A percentile compares a stretch with the other conserved stretches of the same genome.
phyloP scores from a whole-genome alignment of 306 rosid species.

The Citrullus mucosospermus region DNA sequence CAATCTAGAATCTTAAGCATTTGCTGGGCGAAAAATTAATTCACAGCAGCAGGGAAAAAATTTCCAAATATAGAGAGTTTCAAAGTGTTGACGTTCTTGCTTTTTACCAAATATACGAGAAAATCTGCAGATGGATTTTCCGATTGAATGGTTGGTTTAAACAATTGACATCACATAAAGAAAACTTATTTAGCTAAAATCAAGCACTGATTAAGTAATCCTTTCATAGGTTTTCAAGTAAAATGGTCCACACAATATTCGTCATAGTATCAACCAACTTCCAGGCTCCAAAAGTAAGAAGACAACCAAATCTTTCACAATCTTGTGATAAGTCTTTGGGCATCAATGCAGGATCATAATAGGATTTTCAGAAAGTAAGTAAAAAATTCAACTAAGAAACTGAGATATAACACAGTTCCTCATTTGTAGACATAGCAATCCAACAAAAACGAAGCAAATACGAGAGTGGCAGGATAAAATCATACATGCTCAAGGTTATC shows the following conservation, averaged over 20 bases:
- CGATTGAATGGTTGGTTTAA: background rate
- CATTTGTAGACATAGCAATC: background rate
- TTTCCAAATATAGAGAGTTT: background rate
- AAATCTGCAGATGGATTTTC: too few species aligned
- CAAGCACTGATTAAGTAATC: background rate
- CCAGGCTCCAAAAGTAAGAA: background rate
- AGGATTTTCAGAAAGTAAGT: background rate
- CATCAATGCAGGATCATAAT: background rate
- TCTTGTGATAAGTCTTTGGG: background rate
- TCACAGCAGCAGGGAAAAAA: background rate
- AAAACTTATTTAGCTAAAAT: background rate
- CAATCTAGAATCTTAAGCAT: background rate
- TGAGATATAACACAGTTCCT: background rate
- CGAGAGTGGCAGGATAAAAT: background rate
- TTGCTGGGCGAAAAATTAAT: background rate
- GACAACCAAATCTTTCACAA: background rate
- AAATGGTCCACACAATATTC: background rate
- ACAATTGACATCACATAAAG: background rate
- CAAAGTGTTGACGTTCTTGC: background rate
- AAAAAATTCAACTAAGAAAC: background rate
- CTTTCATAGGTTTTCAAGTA: background rate
- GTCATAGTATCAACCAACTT: background rate
- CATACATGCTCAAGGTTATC: background rate
- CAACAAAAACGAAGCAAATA: background rate
- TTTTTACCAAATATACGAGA: background rate